Base-by-base conservation (phyloP, 495 filamentous ascomycete genomes). In the Clavariopsis aquatica region DNA sequence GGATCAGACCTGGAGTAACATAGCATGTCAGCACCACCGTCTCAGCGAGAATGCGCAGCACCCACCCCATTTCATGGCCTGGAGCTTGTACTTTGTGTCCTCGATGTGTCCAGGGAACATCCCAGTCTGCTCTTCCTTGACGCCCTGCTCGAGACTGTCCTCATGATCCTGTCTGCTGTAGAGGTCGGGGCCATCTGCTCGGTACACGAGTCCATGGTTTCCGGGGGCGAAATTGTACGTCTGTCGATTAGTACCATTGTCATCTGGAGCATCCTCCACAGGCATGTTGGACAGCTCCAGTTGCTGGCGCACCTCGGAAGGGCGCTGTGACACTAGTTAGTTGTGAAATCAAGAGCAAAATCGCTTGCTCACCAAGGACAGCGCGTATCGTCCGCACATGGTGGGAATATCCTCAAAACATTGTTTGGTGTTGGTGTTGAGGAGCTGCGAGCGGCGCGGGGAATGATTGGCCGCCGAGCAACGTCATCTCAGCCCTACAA, bases 141-240 rank as follows among this genome's bases (percentile, higher is more conserved):
- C 10, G 67, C 15, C 72, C 5, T 73, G 69, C 4, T 63, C 65
- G 19, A 64, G 71, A 34, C 65, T 8, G 47, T 23, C 47, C 2
- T n/a, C 47, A 19, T 52, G 58, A 19, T 58, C 43, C 20, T 51
- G 19, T 22, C 62, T n/a, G 23, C 63, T 76, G 22, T 85, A 84
- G 55, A 74, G 75, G 43, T 87, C 85, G 13, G 83, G 80, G 5
- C 81, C 78, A 49, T 92, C 84, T 28, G 91, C 93, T 65, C 93
- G 85, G 71, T 96, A 96, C 23, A 98, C 88, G 17, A 89, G 82
- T 49, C 95, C 93, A 71, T 91, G 78, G 69, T 89, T 89, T 1
- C 92, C 89, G 0, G 94, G 94, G 0, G 94, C 91, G 69, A 98
- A 94, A 72, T 98, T 98, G 77, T 94, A 96, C 52, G 83, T 90